These are phyloP conservation scores for Leccinum barrowsii DNA, from an alignment of 768 basidiomycete genomes.

Conservation along the genomic window DNA sequence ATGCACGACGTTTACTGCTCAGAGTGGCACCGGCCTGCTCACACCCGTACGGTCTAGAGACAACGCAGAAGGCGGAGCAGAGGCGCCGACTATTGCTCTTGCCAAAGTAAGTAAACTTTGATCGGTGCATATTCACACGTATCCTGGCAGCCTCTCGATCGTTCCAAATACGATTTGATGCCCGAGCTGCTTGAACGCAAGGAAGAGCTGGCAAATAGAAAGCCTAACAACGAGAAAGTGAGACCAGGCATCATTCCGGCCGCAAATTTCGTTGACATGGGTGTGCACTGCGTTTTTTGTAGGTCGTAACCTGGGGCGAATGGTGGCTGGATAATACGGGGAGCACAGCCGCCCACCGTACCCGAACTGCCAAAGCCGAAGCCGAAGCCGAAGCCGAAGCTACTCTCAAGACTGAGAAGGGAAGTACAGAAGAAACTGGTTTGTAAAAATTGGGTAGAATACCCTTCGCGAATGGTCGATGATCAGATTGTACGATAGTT, in stretches of 20 bases:
- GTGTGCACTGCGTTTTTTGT: background rate
- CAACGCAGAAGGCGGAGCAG: constrained; percentile 12
- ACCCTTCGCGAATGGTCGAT: background rate
- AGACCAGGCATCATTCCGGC: background rate
- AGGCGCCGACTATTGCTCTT: constrained; percentile 8
- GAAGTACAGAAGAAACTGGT: background rate
- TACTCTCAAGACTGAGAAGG: background rate
- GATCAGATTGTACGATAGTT: background rate
- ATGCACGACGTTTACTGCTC: constrained; percentile 18
- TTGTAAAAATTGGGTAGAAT: background rate
- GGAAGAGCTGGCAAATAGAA: background rate
- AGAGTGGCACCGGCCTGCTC: constrained; percentile 14
- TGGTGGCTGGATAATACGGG: constrained; percentile 16
- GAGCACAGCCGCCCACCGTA: constrained; percentile 13
- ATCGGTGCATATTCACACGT: background rate
- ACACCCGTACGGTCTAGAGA: constrained; percentile 12
- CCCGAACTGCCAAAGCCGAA: constrained; percentile 9
- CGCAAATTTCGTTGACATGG: background rate
- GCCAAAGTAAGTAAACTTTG: constrained; percentile 4
- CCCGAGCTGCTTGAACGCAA: constrained; percentile 8
- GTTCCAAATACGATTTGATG: constrained; percentile 11
- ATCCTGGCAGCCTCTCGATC: constrained; percentile 8
- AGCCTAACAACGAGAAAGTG: background rate
- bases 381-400: background rate
- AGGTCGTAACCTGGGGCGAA: constrained; percentile 3